phyloP scores from a whole-genome alignment of 257 asterid species.

The Solanum etuberosum region DNA sequence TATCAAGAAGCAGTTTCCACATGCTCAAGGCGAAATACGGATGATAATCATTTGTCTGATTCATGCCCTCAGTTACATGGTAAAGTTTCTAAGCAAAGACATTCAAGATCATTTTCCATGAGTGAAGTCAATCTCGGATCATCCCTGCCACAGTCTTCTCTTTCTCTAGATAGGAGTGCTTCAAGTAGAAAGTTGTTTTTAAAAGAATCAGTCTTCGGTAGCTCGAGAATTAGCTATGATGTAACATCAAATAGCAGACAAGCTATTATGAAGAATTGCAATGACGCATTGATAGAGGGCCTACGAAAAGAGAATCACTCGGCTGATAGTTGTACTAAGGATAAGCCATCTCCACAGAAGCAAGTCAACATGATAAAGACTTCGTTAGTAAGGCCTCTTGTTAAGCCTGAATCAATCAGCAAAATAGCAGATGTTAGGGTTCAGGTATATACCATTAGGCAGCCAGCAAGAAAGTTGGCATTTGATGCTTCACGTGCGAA shows the following conservation, averaged over 20 bases:
- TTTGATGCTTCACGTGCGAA: not conserved
- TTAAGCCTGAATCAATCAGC: slow-evolving; percentile 19
- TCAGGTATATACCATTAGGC: slow-evolving; percentile 22
- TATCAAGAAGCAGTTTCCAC: slow-evolving; percentile 47
- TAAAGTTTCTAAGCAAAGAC: slow-evolving; percentile 24
- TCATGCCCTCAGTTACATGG: not conserved
- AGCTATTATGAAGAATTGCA: not conserved
- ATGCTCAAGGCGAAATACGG: slow-evolving; percentile 28
- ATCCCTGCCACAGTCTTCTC: slow-evolving; percentile 12
- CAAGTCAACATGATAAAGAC: slow-evolving; percentile 7
- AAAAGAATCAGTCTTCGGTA: slow-evolving; percentile 3
- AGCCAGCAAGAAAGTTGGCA: not conserved
- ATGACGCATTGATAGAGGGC: slow-evolving; percentile 8
- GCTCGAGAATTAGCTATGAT: slow-evolving; percentile 5
- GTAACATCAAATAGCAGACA: slow-evolving; percentile 14
- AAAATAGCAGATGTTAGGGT: slow-evolving; percentile 28
- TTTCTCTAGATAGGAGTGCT: slow-evolving; percentile 31
- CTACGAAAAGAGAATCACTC: slow-evolving; percentile 20
- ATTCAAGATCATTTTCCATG: slow-evolving; percentile 54
- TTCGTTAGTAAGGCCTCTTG: slow-evolving; percentile 11
- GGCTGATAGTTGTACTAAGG: slow-evolving; percentile 15
- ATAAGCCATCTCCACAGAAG: slow-evolving; percentile 12
- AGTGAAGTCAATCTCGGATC: slow-evolving; percentile 34
- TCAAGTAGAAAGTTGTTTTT: slow-evolving; percentile 31
- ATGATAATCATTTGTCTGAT: slow-evolving; percentile 1